Percentiles rank a stretch among this genome's conserved stretches.
Conservation (phyloP, 2,329 filamentous ascomycete species). For the Fusarium sp. region DNA sequence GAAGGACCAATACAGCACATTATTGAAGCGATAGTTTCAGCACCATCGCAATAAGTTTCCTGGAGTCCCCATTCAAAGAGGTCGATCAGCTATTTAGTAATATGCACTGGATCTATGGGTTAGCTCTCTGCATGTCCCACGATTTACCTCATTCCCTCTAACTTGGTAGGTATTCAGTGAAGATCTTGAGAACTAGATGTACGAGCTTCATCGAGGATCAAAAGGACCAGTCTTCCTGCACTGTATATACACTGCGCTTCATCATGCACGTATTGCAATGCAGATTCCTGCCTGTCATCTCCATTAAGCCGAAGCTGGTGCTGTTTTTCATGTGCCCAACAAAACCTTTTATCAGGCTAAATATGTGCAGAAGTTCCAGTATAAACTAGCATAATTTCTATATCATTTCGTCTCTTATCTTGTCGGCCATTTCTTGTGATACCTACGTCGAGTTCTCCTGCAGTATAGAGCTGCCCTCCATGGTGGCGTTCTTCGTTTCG, state of each 20-base stretch:
- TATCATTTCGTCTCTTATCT: background rate
- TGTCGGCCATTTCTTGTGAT: background rate
- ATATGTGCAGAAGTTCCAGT: background rate
- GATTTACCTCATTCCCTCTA: too few species aligned
- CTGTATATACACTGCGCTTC: background rate
- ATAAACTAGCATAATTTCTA: background rate
- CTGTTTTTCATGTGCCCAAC: background rate
- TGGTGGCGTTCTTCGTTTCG: background rate
- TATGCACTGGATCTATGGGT: background rate
- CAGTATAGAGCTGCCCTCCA: background rate
- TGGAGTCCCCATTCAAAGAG: background rate
- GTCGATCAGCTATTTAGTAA: background rate
- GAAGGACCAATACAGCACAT: too few species aligned
- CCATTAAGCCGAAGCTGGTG: background rate
- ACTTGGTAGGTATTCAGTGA: too few species aligned
- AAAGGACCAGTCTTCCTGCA: background rate
- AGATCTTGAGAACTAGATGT: background rate
- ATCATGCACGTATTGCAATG: background rate
- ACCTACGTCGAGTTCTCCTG: background rate
- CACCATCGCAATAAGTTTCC: background rate
- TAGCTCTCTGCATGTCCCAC: background rate
- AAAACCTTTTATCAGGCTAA: background rate
- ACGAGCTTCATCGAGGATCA: background rate
- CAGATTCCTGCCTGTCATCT: background rate
- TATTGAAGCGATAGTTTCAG: background rate